Conservation (phyloP, 176 grass and related monocot genomes). For the Calamus simplicifolius region DNA sequence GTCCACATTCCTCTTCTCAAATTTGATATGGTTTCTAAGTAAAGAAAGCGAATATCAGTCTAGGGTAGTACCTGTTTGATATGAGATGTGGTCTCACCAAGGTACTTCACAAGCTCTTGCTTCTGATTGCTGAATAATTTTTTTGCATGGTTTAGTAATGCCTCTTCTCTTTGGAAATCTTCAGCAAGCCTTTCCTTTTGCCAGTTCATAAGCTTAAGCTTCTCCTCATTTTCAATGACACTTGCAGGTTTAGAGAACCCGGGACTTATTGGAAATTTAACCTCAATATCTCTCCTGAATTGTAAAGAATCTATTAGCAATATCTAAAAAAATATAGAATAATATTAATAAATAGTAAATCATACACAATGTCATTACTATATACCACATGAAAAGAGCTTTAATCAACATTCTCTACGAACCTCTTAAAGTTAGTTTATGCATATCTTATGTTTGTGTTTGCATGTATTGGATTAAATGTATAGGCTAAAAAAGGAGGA, state of each 20-base stretch:
- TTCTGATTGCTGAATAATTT: constrained; percentile 46
- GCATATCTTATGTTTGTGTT: too few species aligned
- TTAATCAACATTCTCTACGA: too few species aligned
- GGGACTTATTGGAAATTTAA: constrained; percentile 50
- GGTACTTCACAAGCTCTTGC: constrained; percentile 45
- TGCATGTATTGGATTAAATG: too few species aligned
- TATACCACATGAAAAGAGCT: too few species aligned
- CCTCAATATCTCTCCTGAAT: constrained; percentile 43
- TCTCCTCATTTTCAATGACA: constrained; percentile 53
- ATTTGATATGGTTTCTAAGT: too few species aligned
- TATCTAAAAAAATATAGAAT: too few species aligned
- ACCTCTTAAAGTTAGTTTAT: too few species aligned
- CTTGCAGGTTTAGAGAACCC: constrained; percentile 35
- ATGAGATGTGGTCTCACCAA: constrained; percentile 9
- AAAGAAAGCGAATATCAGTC: too few species aligned
- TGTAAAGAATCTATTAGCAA: neutral
- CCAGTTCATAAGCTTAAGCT: constrained; percentile 61
- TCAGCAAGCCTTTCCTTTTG: constrained; percentile 64
- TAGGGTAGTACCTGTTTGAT: constrained; percentile 33
- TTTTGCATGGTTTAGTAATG: constrained; percentile 44
- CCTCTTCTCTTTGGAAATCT: constrained; percentile 75
- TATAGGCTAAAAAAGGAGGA: too few species aligned
- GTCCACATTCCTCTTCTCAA: too few species aligned
- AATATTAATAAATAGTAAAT: too few species aligned
- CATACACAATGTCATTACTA: too few species aligned